Conservation (phyloP, 495 filamentous ascomycete genomes). For the Penicillium robsamsonii region DNA sequence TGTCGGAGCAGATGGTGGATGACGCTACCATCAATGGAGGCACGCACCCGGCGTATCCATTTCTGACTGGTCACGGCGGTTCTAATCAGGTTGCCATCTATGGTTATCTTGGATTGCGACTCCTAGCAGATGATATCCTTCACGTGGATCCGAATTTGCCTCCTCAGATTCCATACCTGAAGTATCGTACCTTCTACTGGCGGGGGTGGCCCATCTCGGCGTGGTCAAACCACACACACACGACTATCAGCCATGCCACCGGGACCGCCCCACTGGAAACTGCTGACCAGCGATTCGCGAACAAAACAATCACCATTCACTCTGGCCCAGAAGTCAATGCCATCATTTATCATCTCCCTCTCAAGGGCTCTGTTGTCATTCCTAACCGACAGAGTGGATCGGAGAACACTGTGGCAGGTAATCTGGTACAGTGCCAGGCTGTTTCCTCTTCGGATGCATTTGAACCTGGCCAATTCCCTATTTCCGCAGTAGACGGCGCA, state of each 20-base stretch:
- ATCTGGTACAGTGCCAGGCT: conserved; percentile 67
- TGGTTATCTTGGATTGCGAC: conserved; percentile 60
- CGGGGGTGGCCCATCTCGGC: conserved; percentile 64
- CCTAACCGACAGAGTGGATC: conserved; percentile 54
- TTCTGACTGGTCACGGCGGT: conserved; percentile 66
- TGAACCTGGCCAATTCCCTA: conserved; percentile 68
- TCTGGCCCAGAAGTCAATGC: conserved; percentile 38
- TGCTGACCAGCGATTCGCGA: conserved; percentile 47
- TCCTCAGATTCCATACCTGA: conserved; percentile 59
- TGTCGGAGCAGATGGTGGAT: conserved; percentile 70
- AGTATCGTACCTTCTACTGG: conserved; percentile 69
- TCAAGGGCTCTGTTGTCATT: conserved; percentile 53
- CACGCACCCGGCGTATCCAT: conserved; percentile 63
- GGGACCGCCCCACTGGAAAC: conserved; percentile 35
- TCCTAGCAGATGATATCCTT: conserved; percentile 50
- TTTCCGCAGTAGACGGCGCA: conserved; percentile 68
- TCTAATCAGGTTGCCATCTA: conserved; percentile 60
- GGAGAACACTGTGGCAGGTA: conserved; percentile 51
- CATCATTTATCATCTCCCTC: conserved; percentile 48
- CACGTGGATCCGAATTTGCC: conserved; percentile 59
- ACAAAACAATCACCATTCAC: conserved; percentile 50
- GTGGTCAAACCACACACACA: conserved; percentile 63
- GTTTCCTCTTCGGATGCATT: conserved; percentile 49
- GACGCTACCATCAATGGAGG: conserved; percentile 62
- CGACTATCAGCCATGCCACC: conserved; percentile 52